phyloP scores from a whole-genome alignment of 306 rosid genomes.

The Prunus fruticosa region DNA sequence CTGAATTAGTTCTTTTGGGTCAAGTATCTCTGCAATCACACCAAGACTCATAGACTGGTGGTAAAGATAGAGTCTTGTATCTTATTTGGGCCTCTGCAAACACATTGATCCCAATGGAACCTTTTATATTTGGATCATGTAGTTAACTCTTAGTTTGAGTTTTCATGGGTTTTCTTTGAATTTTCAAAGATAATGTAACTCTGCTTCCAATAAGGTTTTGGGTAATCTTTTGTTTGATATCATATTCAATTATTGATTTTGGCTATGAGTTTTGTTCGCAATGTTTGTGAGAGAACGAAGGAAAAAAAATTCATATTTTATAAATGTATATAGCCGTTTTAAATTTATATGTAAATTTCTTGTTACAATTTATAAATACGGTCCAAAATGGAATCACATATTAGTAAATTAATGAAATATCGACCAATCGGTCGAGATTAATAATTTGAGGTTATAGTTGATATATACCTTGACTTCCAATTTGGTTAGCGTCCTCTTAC shows the following conservation, averaged over 20 bases:
- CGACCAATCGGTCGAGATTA: too few relatives aligned
- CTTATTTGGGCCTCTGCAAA: slow-evolving; percentile 20
- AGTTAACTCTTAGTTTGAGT: background rate
- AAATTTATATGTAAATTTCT: too few relatives aligned
- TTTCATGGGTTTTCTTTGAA: background rate
- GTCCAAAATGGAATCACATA: too few relatives aligned
- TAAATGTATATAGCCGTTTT: too few relatives aligned
- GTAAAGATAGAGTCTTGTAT: slow-evolving; percentile 24
- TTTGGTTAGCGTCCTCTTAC: too few relatives aligned
- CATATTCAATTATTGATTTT: background rate
- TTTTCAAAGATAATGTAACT: background rate
- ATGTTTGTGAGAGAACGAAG: too few relatives aligned
- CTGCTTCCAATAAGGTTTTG: background rate
- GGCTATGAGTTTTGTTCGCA: background rate
- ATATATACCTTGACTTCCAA: too few relatives aligned
- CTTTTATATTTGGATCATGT: background rate
- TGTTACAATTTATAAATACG: too few relatives aligned
- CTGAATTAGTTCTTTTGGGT: slow-evolving; percentile 2
- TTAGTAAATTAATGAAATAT: too few relatives aligned
- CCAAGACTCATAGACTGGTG: slow-evolving; percentile 26
- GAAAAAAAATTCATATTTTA: too few relatives aligned
- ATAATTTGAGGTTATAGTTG: too few relatives aligned
- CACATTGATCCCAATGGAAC: slow-evolving; percentile 17
- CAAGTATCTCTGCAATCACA: slow-evolving; percentile 27
- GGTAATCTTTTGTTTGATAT: background rate